Conservation (phyloP, 257 asterid species). For the Mitragyna speciosa region DNA sequence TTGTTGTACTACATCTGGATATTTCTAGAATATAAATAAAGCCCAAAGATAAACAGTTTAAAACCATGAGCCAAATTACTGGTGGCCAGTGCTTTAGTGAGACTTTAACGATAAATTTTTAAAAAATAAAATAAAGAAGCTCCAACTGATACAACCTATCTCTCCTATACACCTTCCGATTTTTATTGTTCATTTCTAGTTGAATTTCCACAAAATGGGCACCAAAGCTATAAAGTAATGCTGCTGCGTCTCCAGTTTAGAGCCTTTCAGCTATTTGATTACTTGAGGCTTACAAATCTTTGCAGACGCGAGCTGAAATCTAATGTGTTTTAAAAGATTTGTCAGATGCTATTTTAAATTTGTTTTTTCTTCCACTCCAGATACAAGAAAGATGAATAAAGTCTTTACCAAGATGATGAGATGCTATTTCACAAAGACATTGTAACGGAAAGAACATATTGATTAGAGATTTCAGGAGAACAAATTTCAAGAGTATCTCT, state of each 20-base stretch:
- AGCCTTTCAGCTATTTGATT: not conserved
- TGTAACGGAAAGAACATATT: too few relatives aligned
- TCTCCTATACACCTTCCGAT: too few relatives aligned
- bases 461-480: too few relatives aligned
- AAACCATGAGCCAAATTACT: not conserved
- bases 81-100: too few relatives aligned
- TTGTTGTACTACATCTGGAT: constrained; percentile 7
- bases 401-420: too few relatives aligned
- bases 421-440: not conserved
- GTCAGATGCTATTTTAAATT: not conserved
- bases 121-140: too few relatives aligned
- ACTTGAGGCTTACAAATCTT: not conserved
- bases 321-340: not conserved
- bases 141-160: too few relatives aligned
- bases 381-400: too few relatives aligned
- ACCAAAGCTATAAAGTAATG: not conserved
- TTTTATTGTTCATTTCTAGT: not conserved
- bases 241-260: not conserved
- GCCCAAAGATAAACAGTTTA: constrained; percentile 3
- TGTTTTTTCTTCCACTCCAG: not conserved
- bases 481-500: too few relatives aligned
- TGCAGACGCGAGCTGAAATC: not conserved
- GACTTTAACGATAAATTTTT: too few relatives aligned
- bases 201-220: not conserved
- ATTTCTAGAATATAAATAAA: not conserved